Evolutionary conservation across 2,329 filamentous ascomycete species (phyloP), one percentile per base, ranked within the genome.

Genomic region (Alternaria ethzedia): DNA sequence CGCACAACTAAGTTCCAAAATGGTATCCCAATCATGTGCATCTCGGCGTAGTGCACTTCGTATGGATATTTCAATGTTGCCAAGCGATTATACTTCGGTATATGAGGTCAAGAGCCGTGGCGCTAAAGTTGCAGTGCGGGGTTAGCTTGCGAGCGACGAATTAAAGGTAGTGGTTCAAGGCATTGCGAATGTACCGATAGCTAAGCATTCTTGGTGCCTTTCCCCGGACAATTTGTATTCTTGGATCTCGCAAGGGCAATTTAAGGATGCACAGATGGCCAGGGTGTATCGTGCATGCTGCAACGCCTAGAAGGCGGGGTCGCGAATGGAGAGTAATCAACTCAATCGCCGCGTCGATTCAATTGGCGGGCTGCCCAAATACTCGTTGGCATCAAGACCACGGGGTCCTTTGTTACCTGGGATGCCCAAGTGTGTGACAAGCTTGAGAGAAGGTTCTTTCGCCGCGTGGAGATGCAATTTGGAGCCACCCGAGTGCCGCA

Each of bases 71-170:
- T 17, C 15, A 57, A 25, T 36, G 32, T 56, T 32, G 69, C 71
- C 70, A 71, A 74, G 73, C 47, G 49, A 65, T 51, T 51, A 64
- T 63, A 64, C 59, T 65, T 61, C 46, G 36, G 58, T 58, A 68
- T 68, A 75, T 70, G 52, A 60, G 20, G 64, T 67, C 64, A 66
- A 73, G 64, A 57, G 56, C 7, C 44, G 13, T 15, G 21, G 36
- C 61, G 57, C 43, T 45, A 54, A 21, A 45, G 43, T 45, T 21
- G 21, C n/a, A 44, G 43, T 68, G 71, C 59, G 66, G 67, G 68
- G 67, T 68, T 63, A 59, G 67, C 56, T 56, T 64, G 56, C 59
- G 57, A 57, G 17, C 61, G 6, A 45, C 67, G 63, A 67, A 70
- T 69, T 30, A 43, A 30, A 52, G 52, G 25, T 52, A 57, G 49